These are phyloP conservation scores for Dictyostelium capitatum DNA, from an alignment of 78 protist genomes.

Conservation along the genomic window DNA sequence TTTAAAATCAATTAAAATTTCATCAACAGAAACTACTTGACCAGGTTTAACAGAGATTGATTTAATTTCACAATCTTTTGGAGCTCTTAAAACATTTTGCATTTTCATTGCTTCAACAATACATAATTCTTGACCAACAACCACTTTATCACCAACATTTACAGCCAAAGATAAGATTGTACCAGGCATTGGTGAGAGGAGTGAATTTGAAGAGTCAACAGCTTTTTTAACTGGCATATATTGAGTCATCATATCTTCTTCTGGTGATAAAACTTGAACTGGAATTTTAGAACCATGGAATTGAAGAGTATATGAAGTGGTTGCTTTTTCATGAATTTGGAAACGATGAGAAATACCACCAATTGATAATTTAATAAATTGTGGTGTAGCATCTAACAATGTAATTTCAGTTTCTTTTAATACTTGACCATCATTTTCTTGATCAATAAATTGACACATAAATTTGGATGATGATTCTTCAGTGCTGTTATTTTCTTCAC, in stretches of 20 bases:
- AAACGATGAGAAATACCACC: slow-evolving; percentile 32
- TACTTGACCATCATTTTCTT: slow-evolving; percentile 14
- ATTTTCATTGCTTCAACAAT: slow-evolving; percentile 99
- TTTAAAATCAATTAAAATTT: slow-evolving; percentile 65
- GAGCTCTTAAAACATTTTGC: slow-evolving; percentile 96
- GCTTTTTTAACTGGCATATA: slow-evolving; percentile 83
- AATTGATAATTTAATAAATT: slow-evolving; percentile 38
- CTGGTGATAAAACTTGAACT: slow-evolving; percentile 45
- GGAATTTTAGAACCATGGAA: slow-evolving; percentile 82
- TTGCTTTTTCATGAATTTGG: slow-evolving; percentile 47
- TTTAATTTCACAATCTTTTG: slow-evolving; percentile 88
- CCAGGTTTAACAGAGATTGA: slow-evolving; percentile 59
- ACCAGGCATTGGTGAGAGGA: slow-evolving; percentile 96
- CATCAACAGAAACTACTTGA: slow-evolving; percentile 75
- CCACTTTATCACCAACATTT: slow-evolving; percentile 89
- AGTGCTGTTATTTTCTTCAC: not conserved
- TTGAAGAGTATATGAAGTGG: slow-evolving; percentile 53
- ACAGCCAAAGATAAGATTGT: slow-evolving; percentile 84
- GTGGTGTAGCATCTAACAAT: slow-evolving; percentile 3
- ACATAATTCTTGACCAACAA: slow-evolving; percentile 90
- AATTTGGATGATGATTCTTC: not conserved
- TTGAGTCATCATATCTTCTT: slow-evolving; percentile 42
- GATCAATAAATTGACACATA: slow-evolving; percentile 42
- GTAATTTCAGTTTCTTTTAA: slow-evolving; percentile 5
- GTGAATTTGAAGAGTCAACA: slow-evolving; percentile 74